Evolutionary conservation across 225 moss, liverwort and hornwort genomes (phyloP).

Genomic region (Physcomitrium patens): DNA sequence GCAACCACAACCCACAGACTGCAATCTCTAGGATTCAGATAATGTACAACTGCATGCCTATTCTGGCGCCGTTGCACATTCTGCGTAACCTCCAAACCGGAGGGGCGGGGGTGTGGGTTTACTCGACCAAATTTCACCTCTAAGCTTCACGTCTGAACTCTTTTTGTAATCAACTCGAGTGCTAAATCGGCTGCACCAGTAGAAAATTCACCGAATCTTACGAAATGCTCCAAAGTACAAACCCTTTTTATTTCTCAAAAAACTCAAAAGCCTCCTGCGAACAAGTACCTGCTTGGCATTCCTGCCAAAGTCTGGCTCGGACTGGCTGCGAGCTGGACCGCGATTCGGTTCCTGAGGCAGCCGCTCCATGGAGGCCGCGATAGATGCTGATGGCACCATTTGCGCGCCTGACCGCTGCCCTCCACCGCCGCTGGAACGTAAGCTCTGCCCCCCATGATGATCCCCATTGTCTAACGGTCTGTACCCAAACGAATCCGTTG

Average conservation of each 20-base stretch:
- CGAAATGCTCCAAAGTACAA: too few relatives aligned
- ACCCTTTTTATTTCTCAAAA: too few relatives aligned
- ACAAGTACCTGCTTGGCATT: slow-evolving; percentile 75
- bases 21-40: neutral
- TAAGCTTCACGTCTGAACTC: neutral
- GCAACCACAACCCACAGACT: too few relatives aligned
- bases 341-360: slow-evolving; percentile 67
- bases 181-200: neutral
- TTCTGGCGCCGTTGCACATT: neutral
- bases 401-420: slow-evolving; percentile 47
- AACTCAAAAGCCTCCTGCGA: neutral
- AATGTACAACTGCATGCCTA: neutral
- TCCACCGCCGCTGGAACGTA: slow-evolving; percentile 48
- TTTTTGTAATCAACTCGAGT: neutral
- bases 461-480: slow-evolving; percentile 48
- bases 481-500: slow-evolving; percentile 46
- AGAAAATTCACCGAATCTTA: neutral
- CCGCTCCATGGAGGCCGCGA: slow-evolving; percentile 71
- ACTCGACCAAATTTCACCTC: neutral
- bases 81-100: neutral
- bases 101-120: neutral
- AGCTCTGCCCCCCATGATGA: slow-evolving; percentile 33
- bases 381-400: slow-evolving; percentile 79
- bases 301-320: slow-evolving; percentile 94
- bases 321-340: slow-evolving; percentile 76